phyloP scores from a whole-genome alignment of 208 protist genomes.

The Acanthamoeba healyi region DNA sequence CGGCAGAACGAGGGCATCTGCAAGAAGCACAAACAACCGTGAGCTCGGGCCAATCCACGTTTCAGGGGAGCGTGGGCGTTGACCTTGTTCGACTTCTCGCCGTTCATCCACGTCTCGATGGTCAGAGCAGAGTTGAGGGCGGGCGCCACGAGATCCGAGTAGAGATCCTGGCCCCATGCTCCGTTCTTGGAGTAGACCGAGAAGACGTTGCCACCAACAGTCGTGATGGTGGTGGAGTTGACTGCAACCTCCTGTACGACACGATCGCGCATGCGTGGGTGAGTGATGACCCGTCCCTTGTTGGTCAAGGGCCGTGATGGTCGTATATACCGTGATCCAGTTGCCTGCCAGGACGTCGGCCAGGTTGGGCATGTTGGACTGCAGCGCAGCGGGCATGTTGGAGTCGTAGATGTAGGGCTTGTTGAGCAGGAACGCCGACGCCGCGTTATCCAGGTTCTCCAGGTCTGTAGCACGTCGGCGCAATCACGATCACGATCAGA shows the following conservation, averaged over 20 bases:
- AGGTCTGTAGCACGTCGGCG: background rate
- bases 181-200: conserved; percentile 81
- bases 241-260: background rate
- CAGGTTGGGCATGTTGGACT: background rate
- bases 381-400: background rate
- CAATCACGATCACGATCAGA: background rate
- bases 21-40: background rate
- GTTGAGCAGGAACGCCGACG: conserved; percentile 8
- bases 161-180: conserved; percentile 81
- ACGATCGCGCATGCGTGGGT: too few relatives aligned
- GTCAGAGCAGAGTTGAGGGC: conserved; percentile 64
- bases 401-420: conserved; percentile 71
- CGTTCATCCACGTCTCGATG: conserved; percentile 79
- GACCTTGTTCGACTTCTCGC: conserved; percentile 54
- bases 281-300: too few relatives aligned
- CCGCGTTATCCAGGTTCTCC: background rate
- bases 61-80: background rate
- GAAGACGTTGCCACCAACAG: background rate
- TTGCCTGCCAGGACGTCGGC: background rate
- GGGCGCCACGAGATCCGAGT: conserved; percentile 76
- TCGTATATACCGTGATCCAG: conserved; percentile 3
- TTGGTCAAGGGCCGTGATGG: too few relatives aligned
- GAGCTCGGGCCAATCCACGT: too few relatives aligned
- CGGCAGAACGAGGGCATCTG: conserved; percentile 78
- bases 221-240: background rate